Percentiles rank a stretch among this genome's conserved stretches.
phyloP scores from a whole-genome alignment of 345 rosid species.

The Microcos paniculata region DNA sequence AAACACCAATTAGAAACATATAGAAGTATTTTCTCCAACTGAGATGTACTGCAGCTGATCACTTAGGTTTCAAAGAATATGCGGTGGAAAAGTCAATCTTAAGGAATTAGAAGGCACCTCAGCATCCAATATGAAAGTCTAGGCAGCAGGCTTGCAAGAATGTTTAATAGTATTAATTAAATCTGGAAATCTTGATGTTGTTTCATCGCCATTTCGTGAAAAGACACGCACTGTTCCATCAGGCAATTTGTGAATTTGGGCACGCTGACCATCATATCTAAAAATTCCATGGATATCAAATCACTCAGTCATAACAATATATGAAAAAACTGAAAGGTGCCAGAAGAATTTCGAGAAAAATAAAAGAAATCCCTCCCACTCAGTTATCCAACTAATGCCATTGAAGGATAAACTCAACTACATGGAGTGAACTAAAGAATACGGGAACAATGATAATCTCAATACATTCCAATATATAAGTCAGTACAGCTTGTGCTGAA shows the following conservation, averaged over 20 bases:
- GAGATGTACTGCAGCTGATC: neutral
- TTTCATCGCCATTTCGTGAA: constrained; percentile 91
- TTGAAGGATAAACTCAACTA: neutral
- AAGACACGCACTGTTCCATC: constrained; percentile 65
- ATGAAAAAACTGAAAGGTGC: neutral
- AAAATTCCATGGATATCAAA: constrained; percentile 17
- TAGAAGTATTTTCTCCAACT: neutral
- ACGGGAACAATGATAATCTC: neutral
- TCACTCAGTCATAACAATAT: constrained; percentile 6
- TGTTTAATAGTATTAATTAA: constrained; percentile 52
- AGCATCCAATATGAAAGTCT: constrained; percentile 77
- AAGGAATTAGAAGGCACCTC: constrained; percentile 51
- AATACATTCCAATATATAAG: neutral
- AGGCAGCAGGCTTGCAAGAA: constrained; percentile 51
- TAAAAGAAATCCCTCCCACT: neutral
- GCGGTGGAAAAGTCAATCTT: neutral
- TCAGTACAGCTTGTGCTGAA: neutral
- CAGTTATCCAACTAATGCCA: neutral
- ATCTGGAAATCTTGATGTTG: constrained; percentile 83
- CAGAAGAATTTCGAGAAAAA: neutral
- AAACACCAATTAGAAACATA: constrained; percentile 5
- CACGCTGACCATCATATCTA: constrained; percentile 95
- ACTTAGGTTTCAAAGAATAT: neutral
- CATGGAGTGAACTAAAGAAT: neutral
- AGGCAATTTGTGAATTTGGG: constrained; percentile 72